Percentiles rank a stretch among this genome's conserved stretches.
phyloP scores from a whole-genome alignment of 768 basidiomycete genomes.

The Antrodiella citrinella region DNA sequence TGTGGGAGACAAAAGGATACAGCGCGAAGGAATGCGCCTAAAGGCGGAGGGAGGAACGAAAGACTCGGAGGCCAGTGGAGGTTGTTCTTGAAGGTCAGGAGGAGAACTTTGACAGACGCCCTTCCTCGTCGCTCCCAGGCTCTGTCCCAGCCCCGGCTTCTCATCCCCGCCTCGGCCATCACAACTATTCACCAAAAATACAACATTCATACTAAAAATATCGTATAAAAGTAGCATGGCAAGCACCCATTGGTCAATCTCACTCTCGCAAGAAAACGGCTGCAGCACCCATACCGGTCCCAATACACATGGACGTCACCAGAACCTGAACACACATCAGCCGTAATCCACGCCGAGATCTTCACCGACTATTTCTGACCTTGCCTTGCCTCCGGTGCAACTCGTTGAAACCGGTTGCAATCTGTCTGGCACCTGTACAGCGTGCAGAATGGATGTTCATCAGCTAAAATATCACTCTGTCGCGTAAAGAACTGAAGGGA shows the following conservation, averaged over 20 bases:
- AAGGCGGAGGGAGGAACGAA: background rate
- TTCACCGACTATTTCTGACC: slow-evolving; percentile 29
- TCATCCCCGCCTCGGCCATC: background rate
- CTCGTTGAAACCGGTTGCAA: slow-evolving; percentile 77
- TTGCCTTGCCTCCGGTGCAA: slow-evolving; percentile 62
- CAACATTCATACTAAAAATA: too few species aligned
- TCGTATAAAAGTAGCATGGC: background rate
- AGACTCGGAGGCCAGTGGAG: background rate
- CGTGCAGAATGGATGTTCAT: slow-evolving; percentile 34
- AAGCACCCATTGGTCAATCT: background rate
- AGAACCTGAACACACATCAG: slow-evolving; percentile 41
- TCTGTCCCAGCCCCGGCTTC: background rate
- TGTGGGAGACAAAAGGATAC: background rate
- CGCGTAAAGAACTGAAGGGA: too few species aligned
- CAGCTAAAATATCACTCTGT: too few species aligned
- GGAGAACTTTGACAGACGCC: background rate
- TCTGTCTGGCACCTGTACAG: slow-evolving; percentile 77
- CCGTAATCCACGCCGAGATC: slow-evolving; percentile 5
- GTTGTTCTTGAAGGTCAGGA: background rate
- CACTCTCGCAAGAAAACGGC: slow-evolving; percentile 22
- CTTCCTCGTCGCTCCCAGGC: background rate
- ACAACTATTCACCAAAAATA: background rate
- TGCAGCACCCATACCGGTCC: slow-evolving; percentile 83
- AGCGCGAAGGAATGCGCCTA: background rate
- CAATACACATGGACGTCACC: slow-evolving; percentile 87